These are phyloP conservation scores for Carex parvula DNA, from an alignment of 176 grass and related monocot genomes.

Conservation along the genomic window DNA sequence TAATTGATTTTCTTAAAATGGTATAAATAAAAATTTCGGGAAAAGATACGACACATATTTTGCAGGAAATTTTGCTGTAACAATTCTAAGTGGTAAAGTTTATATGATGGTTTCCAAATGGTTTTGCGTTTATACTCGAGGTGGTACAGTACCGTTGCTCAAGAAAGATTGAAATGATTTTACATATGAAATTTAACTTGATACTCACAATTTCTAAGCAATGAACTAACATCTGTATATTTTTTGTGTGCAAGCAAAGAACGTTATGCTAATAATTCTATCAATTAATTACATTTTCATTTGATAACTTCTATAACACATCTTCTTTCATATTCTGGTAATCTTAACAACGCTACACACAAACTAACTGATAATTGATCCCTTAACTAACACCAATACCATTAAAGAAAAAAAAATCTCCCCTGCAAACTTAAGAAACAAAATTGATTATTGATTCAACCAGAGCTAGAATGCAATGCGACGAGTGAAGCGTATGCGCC, in stretches of 20 bases:
- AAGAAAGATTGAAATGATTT: not conserved
- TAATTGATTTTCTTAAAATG: no score
- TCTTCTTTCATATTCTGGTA: not conserved
- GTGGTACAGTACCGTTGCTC: not conserved
- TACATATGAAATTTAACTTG: not conserved
- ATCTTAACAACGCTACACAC: not conserved
- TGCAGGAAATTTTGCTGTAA: no score
- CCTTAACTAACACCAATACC: not conserved
- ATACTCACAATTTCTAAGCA: not conserved
- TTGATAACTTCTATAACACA: not conserved
- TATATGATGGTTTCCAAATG: no score
- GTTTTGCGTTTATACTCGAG: no score
- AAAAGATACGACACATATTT: no score
- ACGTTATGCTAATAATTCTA: not conserved
- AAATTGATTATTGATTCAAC: slow-evolving; percentile 2
- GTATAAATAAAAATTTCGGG: no score
- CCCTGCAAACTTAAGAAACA: not conserved
- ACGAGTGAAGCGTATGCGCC: slow-evolving; percentile 15
- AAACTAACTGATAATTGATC: not conserved
- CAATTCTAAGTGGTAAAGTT: no score
- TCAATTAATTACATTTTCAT: not conserved
- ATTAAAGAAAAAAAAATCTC: not conserved
- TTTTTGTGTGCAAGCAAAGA: not conserved
- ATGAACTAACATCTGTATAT: not conserved
- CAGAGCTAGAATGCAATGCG: slow-evolving; percentile 21